Conservation (phyloP, 257 asterid species). For the Echium plantagineum region DNA sequence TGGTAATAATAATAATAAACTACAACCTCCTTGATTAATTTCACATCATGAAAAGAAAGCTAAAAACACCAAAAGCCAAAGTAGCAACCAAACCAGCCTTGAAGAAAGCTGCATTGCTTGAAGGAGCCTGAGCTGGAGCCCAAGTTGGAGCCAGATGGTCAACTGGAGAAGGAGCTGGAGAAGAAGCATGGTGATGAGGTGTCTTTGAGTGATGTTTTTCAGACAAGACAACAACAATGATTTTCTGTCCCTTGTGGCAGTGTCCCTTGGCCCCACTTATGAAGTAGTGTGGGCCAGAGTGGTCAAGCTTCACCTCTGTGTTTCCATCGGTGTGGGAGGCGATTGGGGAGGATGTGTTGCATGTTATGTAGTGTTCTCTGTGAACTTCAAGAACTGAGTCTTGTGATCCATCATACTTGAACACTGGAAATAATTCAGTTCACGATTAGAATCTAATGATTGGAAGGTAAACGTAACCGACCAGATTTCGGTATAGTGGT, state of each 20-base stretch:
- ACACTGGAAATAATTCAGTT: conserved; percentile 26
- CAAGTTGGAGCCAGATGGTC: conserved; percentile 15
- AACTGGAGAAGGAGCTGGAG: conserved; percentile 66
- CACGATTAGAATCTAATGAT: too few relatives aligned
- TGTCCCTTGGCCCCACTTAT: conserved; percentile 65
- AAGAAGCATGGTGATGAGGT: too few relatives aligned
- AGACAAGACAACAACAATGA: conserved; percentile 56
- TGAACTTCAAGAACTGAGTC: conserved; percentile 64
- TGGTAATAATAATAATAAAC: too few relatives aligned
- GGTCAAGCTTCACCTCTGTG: conserved; percentile 38
- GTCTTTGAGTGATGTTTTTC: conserved; percentile 31
- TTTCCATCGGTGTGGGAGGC: conserved; percentile 37
- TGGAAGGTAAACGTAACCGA: too few relatives aligned
- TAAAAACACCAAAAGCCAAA: not conserved
- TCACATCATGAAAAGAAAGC: conserved; percentile 1
- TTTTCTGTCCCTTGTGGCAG: conserved; percentile 64
- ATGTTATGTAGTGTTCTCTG: conserved; percentile 45
- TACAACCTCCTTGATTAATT: too few relatives aligned
- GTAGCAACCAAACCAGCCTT: conserved; percentile 15
- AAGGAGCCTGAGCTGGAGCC: conserved; percentile 27
- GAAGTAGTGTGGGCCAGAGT: conserved; percentile 66
- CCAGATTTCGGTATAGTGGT: too few relatives aligned
- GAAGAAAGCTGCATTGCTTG: conserved; percentile 24
- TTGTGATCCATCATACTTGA: conserved; percentile 36
- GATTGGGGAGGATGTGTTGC: conserved; percentile 60